Evolutionary conservation across 2,329 filamentous ascomycete species (phyloP), one percentile per base, ranked within the genome.

Genomic region (Diaporthe amygdali): DNA sequence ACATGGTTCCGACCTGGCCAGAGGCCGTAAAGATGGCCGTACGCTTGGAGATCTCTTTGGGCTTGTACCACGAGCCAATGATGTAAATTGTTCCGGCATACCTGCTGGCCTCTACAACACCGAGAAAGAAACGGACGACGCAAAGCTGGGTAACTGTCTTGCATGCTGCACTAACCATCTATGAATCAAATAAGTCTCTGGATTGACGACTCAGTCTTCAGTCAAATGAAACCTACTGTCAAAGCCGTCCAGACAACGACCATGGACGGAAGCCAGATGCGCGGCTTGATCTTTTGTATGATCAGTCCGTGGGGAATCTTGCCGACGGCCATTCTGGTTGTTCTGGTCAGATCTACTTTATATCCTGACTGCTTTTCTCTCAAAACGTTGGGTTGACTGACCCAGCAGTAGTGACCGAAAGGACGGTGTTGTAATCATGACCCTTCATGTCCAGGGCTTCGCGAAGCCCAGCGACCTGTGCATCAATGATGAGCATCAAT

Each of bases 61-160:
- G 84, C 1, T 84, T 90, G 73, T 90, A 90, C 85, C 86, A 88
- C 0, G 82, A 85, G 0, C 86, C 85, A 2, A 87, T 79, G 64
- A 87, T 84, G 69, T 87, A 87, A 52, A 86, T 84, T 0, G 84
- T 78, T 0, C 83, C 83, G 15, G 84, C 82, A 68, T 87, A 88
- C 0, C 84, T 86, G 25, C 80, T 82, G 7, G 84, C 81, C 72
- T 88, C 86, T 37, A 83, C 82, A 14, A 87, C 78, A 1, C 84
- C 85, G 71, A 79, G 77, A 68, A 82, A 78, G 76, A 82, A 82
- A 5, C 86, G 83, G 55, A 88, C 85, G 0, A 81, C 85, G 39
- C 74, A 73, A 14, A 75, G 72, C 39, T 76, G 75, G 37, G 71
- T 56, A 44, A 75, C 79, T 17, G 80, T 79, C 9, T 76, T 77